Percentiles rank a stretch among this genome's conserved stretches.
Conservation (phyloP, 2,329 filamentous ascomycete species). For the Colletotrichum musicola region DNA sequence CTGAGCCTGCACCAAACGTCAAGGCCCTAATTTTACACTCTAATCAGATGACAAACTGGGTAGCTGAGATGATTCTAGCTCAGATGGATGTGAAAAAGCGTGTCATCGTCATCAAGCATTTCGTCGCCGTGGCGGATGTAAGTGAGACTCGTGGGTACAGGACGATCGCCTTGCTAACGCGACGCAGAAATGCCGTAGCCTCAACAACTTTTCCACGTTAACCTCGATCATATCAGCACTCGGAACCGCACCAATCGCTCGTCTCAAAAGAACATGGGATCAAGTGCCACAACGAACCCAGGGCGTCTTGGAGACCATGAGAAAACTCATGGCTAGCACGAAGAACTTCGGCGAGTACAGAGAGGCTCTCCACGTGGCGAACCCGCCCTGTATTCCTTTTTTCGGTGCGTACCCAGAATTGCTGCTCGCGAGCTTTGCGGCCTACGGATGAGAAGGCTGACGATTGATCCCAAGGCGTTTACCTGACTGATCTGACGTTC, state of each 20-base stretch:
- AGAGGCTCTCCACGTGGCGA: conserved; percentile 90
- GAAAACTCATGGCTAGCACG: conserved; percentile 93
- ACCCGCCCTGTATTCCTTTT: conserved; percentile 97
- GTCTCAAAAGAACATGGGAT: conserved; percentile 93
- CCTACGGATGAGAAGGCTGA: neutral
- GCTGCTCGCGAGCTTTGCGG: neutral
- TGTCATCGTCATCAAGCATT: conserved; percentile 98
- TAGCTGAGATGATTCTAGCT: conserved; percentile 97
- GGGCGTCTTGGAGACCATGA: conserved; percentile 87
- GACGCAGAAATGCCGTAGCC: conserved; percentile 84
- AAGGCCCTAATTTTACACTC: conserved; percentile 97
- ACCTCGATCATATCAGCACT: conserved; percentile 98
- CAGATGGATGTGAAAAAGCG: conserved; percentile 96
- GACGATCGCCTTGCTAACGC: conserved; percentile 42
- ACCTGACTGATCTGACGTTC: conserved; percentile 96
- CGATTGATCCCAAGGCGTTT: conserved; percentile 76
- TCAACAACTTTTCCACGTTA: conserved; percentile 98
- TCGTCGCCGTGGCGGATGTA: conserved; percentile 95
- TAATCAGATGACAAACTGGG: conserved; percentile 99
- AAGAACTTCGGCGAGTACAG: conserved; percentile 99
- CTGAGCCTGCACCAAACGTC: conserved; percentile 91
- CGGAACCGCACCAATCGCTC: conserved; percentile 93
- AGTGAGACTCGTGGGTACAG: conserved; percentile 52
- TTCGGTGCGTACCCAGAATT: conserved; percentile 74
- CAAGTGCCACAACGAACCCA: conserved; percentile 90